Evolutionary conservation across 768 basidiomycete species (phyloP).

Genomic region (Pilatotrama ljubarskyi): DNA sequence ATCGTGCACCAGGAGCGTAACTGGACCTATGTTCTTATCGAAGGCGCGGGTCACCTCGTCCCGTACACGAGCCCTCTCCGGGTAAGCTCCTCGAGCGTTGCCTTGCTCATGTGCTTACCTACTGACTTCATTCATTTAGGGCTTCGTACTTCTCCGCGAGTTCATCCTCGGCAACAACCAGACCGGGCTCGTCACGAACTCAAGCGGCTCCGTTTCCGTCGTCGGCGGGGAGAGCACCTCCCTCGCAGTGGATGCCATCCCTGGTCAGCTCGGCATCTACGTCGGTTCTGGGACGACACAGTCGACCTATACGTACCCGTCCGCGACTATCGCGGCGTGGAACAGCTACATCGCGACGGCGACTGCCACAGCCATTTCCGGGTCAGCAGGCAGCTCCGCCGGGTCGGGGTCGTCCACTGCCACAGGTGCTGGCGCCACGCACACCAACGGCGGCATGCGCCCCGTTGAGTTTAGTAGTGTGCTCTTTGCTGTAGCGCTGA

Average conservation of each 20-base stretch:
- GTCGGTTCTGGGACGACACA: constrained; percentile 43
- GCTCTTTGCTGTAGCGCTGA: no score
- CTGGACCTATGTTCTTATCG: constrained; percentile 45
- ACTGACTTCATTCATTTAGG: constrained; percentile 38
- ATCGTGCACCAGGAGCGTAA: constrained; percentile 75
- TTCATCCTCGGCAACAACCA: constrained; percentile 65
- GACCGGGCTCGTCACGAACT: constrained; percentile 53
- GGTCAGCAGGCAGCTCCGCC: not conserved
- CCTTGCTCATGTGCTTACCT: not conserved
- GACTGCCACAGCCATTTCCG: constrained; percentile 12
- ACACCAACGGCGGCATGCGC: not conserved
- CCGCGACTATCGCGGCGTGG: constrained; percentile 36
- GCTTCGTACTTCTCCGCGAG: constrained; percentile 60
- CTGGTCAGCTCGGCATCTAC: constrained; percentile 56
- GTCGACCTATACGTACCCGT: constrained; percentile 28
- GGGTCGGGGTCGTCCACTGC: not conserved
- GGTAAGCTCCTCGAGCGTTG: constrained; percentile 42
- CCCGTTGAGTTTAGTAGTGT: no score
- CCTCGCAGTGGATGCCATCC: constrained; percentile 47
- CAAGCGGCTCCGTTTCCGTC: constrained; percentile 32
- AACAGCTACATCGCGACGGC: constrained; percentile 31
- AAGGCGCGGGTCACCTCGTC: constrained; percentile 43
- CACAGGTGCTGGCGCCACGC: no score
- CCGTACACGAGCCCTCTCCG: constrained; percentile 37
- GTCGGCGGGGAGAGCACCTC: constrained; percentile 52